Evolutionary conservation across 2,329 filamentous ascomycete species (phyloP), one percentile per base, ranked within the genome.

Genomic region (Pseudogymnoascus sp.): DNA sequence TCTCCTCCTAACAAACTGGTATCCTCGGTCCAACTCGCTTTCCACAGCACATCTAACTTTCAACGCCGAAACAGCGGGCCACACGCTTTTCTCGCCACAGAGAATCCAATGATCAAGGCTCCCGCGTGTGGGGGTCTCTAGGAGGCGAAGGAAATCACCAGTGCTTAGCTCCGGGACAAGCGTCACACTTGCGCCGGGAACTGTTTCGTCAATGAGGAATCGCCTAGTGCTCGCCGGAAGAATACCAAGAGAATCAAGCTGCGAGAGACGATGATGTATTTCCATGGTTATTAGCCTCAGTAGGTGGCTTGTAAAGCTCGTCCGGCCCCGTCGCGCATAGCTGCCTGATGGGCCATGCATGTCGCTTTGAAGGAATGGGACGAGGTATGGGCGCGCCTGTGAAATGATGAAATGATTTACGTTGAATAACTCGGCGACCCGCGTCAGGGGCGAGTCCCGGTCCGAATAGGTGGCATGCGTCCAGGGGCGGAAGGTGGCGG

Each of bases 401-500:
- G 89, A 94, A 66, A 97, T 86, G 65, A 97, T 91, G 75, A 95
- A 97, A 76, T 97, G 92, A 71, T 96, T 88, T 43, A 88, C 84
- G 69, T 88, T 88, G 75, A 87, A 88, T 28, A 87, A 78, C 69
- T 88, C 84, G 5, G 83, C 81, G 39, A 88, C 80, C 28, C 84
- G 78, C 43, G 81, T 76, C 2, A 87, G 76, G 0, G 85, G 85
- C 0, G 82, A 85, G 65, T 85, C 71, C 54, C 74, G 77, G 63
- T 86, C 81, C 32, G 74, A 75, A 67, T 84, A 82, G 18, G 75
- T 78, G 28, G 78, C 77, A 63, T 78, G 75, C 6, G 79, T 80
- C 78, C 81, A 84, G 2, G 81, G 78, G 11, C 76, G 77, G 68
- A 84, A 84, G 3, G 79, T 78, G 2, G 79, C 78, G 30, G 82